Conservation (phyloP, 2,329 filamentous ascomycete genomes). For the Spiromastix sp. region DNA sequence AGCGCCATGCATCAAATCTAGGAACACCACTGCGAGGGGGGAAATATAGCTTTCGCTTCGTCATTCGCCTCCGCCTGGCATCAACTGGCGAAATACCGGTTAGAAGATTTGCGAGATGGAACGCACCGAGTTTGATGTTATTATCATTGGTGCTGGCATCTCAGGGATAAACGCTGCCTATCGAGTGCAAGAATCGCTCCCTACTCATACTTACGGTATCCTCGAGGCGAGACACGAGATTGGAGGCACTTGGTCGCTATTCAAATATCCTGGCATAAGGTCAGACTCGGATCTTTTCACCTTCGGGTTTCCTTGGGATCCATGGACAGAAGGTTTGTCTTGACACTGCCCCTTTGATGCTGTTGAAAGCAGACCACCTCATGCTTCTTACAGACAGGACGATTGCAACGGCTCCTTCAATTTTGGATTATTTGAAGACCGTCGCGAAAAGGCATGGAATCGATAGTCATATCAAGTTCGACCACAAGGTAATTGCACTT, state of each 20-base stretch:
- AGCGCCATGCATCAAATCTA: too few relatives aligned
- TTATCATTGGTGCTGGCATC: slow-evolving; percentile 65
- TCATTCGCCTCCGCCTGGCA: too few relatives aligned
- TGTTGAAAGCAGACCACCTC: too few relatives aligned
- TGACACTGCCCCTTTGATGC: too few relatives aligned
- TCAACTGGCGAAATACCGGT: too few relatives aligned
- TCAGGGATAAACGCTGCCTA: slow-evolving; percentile 68
- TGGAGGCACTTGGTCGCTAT: slow-evolving; percentile 71
- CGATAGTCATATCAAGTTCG: slow-evolving; percentile 45
- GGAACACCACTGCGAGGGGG: too few relatives aligned
- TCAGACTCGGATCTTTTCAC: slow-evolving; percentile 54
- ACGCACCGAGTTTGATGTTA: too few relatives aligned
- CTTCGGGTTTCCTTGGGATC: slow-evolving; percentile 59
- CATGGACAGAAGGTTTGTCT: slow-evolving; percentile 51
- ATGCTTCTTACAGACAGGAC: too few relatives aligned
- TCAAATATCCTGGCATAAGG: slow-evolving; percentile 62
- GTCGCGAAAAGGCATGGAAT: slow-evolving; percentile 45
- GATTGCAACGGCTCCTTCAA: slow-evolving; percentile 43
- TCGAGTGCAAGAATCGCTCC: slow-evolving; percentile 51
- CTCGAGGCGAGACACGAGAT: slow-evolving; percentile 56
- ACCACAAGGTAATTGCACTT: slow-evolving; percentile 40
- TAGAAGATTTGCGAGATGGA: too few relatives aligned
- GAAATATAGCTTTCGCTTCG: too few relatives aligned
- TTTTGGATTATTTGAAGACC: slow-evolving; percentile 44
- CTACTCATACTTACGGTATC: slow-evolving; percentile 50